Conservation (phyloP, 306 rosid genomes). For the Castanea mollissima region DNA sequence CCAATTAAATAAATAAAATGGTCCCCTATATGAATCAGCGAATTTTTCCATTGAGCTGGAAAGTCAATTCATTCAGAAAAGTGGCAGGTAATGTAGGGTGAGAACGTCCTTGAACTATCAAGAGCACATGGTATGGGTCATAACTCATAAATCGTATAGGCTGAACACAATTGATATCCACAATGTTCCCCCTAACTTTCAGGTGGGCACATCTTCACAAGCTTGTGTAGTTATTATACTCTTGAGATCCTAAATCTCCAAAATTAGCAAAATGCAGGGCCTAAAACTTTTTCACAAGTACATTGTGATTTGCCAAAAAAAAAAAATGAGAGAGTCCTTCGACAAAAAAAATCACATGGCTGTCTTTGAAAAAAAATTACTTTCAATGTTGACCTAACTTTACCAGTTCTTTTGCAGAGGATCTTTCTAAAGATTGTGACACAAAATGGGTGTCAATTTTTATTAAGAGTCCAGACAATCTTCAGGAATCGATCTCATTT, state of each 20-base stretch:
- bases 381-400: conserved; percentile 20
- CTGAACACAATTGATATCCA: conserved; percentile 34
- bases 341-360: neutral
- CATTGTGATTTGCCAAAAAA: neutral
- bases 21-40: conserved; percentile 37
- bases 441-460: conserved; percentile 23
- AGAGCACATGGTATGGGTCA: conserved; percentile 47
- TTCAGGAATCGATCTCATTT: conserved; percentile 42
- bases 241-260: conserved; percentile 5
- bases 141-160: conserved; percentile 12
- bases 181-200: conserved; percentile 27
- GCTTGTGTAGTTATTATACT: conserved; percentile 4
- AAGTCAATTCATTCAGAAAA: conserved; percentile 23
- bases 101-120: conserved; percentile 26
- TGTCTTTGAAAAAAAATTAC: neutral
- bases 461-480: conserved; percentile 32
- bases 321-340: neutral
- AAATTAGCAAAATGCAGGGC: neutral
- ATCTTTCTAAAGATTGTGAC: conserved; percentile 39
- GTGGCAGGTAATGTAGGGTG: conserved; percentile 29
- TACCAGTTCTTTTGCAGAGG: conserved; percentile 33
- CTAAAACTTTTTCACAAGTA: neutral
- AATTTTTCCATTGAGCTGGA: conserved; percentile 36
- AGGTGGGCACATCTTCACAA: conserved; percentile 15
- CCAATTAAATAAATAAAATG: conserved; percentile 14